A percentile compares a stretch with the other conserved stretches of the same genome.
Evolutionary conservation across 2,329 filamentous ascomycete species (phyloP).

Genomic region (Penicillium vulpinum): DNA sequence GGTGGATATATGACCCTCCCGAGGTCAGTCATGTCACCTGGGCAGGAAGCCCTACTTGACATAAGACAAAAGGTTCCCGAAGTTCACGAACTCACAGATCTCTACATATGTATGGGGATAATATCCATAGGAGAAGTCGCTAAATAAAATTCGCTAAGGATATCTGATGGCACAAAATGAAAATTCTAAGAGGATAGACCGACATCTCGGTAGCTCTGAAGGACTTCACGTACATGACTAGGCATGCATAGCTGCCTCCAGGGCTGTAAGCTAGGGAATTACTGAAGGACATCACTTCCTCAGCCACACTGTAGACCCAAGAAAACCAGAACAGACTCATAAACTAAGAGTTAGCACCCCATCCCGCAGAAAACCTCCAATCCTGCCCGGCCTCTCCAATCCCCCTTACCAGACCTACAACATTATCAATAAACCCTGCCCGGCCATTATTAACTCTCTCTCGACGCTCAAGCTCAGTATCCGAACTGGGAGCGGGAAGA

Average conservation of each 20-base stretch:
- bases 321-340: background rate
- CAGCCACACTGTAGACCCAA: background rate
- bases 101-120: too few relatives aligned
- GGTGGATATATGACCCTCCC: background rate
- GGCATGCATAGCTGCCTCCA: background rate
- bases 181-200: too few relatives aligned
- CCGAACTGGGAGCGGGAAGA: constrained; percentile 11
- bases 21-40: background rate
- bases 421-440: constrained; percentile 27
- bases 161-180: background rate
- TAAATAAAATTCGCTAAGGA: background rate
- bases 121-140: background rate
- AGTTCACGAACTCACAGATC: background rate
- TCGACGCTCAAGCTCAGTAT: constrained; percentile 23
- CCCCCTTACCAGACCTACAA: constrained; percentile 29
- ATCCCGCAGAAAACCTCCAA: constrained; percentile 26
- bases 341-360: constrained; percentile 25
- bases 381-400: constrained; percentile 26
- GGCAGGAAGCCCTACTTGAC: background rate
- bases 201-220: background rate
- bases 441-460: constrained; percentile 24
- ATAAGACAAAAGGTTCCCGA: background rate
- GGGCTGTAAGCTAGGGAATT: background rate
- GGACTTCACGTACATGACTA: background rate
- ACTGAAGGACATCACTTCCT: background rate